Percentiles rank a stretch among this genome's conserved stretches.
Conservation (phyloP, 345 rosid genomes). For the Camelina hispida region DNA sequence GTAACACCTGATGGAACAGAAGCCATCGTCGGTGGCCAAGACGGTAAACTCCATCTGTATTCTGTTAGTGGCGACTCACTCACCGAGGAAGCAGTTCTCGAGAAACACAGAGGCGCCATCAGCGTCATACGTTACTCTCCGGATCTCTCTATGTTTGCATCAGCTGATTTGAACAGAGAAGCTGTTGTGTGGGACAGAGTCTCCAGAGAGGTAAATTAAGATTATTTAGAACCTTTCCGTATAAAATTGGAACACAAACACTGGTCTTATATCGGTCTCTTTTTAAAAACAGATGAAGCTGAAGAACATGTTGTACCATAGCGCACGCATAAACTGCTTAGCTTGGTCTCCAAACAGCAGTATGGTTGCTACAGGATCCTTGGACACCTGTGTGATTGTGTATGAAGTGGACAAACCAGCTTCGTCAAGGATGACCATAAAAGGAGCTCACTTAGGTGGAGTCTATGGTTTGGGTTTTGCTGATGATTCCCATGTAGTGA, state of each 20-base stretch:
- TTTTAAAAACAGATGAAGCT: slow-evolving; percentile 61
- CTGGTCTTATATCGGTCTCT: background rate
- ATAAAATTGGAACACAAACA: slow-evolving; percentile 6
- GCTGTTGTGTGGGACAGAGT: slow-evolving; percentile 86
- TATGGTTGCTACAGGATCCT: slow-evolving; percentile 86
- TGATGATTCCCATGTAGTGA: slow-evolving; percentile 62
- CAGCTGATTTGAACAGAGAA: slow-evolving; percentile 90
- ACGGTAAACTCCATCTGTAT: slow-evolving; percentile 82
- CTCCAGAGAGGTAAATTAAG: slow-evolving; percentile 71
- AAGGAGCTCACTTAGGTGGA: slow-evolving; percentile 91
- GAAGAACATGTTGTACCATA: slow-evolving; percentile 88
- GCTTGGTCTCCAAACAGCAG: slow-evolving; percentile 88
- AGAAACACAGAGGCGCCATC: slow-evolving; percentile 91
- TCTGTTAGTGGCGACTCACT: slow-evolving; percentile 71
- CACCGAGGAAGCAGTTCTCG: slow-evolving; percentile 76
- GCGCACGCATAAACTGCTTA: slow-evolving; percentile 83
- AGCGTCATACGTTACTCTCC: slow-evolving; percentile 86
- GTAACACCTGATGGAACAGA: slow-evolving; percentile 90
- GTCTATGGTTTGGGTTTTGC: slow-evolving; percentile 84
- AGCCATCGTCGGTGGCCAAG: slow-evolving; percentile 83
- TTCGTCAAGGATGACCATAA: slow-evolving; percentile 69
- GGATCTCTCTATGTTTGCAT: slow-evolving; percentile 89
- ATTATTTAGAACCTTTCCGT: background rate
- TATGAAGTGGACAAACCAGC: slow-evolving; percentile 82
- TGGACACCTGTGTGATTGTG: slow-evolving; percentile 76